A percentile compares a stretch with the other conserved stretches of the same genome.
These are phyloP conservation scores for Pyricularia grisea DNA, from an alignment of 2,329 filamentous ascomycete genomes.

Conservation along the genomic window DNA sequence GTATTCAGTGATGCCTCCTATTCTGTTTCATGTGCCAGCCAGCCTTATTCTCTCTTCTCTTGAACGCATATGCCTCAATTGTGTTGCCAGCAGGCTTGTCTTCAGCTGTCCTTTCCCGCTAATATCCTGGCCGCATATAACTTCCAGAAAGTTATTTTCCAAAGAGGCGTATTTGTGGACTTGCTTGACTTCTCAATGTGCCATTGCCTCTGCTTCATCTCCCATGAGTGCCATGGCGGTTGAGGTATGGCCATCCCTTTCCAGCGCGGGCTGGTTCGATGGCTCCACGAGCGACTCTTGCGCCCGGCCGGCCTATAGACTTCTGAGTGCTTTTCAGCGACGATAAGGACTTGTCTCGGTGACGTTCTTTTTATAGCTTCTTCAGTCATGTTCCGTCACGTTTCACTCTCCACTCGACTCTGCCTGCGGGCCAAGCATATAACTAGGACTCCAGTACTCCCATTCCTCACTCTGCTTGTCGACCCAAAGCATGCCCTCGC, in stretches of 20 bases:
- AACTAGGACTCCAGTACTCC: conserved; percentile 87
- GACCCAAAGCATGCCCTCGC: conserved; percentile 88
- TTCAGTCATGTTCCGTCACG: neutral
- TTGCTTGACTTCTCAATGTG: neutral
- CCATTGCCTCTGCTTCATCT: neutral
- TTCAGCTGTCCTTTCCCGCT: neutral
- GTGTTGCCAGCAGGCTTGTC: neutral
- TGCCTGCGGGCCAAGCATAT: conserved; percentile 44
- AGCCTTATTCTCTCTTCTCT: neutral
- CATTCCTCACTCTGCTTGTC: conserved; percentile 77
- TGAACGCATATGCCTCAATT: neutral
- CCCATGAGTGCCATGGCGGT: neutral
- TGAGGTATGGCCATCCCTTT: neutral
- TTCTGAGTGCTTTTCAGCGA: neutral
- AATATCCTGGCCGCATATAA: neutral
- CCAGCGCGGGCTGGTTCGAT: neutral
- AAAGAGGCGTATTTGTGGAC: neutral
- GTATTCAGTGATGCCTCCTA: neutral
- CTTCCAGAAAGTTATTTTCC: neutral
- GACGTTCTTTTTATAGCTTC: conserved; percentile 6
- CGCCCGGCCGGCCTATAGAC: no score
- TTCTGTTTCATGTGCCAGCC: neutral
- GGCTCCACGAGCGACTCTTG: neutral
- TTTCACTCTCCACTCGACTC: conserved; percentile 2
- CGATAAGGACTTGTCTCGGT: conserved; percentile 10